Conservation (phyloP, 345 rosid species). For the Salix brachista region DNA sequence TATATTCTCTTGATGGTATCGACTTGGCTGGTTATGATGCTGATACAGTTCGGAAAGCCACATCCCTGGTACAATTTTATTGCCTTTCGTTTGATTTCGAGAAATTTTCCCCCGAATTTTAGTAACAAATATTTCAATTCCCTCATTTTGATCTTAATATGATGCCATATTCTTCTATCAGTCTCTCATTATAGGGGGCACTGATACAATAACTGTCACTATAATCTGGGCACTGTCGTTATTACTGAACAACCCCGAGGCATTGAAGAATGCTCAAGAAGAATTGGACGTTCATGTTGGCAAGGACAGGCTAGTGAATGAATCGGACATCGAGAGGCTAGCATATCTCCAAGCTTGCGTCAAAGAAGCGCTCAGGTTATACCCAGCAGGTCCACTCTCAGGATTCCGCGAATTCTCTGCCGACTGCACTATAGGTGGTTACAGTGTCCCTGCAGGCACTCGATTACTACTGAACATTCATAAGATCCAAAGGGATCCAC, state of each 20-base stretch:
- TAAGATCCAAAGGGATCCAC: too few species aligned
- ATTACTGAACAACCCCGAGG: background rate
- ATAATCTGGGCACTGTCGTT: background rate
- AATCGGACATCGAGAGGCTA: background rate
- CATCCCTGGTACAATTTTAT: conserved; percentile 6
- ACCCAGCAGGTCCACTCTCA: too few species aligned
- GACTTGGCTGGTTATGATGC: background rate
- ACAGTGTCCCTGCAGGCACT: too few species aligned
- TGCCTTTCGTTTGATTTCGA: background rate
- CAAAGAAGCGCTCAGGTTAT: too few species aligned
- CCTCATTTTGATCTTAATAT: background rate
- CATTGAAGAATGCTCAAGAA: background rate
- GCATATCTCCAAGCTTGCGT: background rate
- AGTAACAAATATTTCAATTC: too few species aligned
- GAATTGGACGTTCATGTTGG: background rate
- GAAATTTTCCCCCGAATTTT: too few species aligned
- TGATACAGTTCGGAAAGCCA: conserved; percentile 1
- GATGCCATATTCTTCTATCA: background rate
- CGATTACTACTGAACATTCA: too few species aligned
- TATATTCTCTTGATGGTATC: background rate
- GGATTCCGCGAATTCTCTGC: too few species aligned
- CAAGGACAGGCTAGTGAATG: background rate
- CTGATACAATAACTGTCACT: background rate
- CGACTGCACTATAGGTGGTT: too few species aligned
- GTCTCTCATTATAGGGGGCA: background rate